Conservation (phyloP, 2,329 filamentous ascomycete species). For the Phaeosphaeria sp. region DNA sequence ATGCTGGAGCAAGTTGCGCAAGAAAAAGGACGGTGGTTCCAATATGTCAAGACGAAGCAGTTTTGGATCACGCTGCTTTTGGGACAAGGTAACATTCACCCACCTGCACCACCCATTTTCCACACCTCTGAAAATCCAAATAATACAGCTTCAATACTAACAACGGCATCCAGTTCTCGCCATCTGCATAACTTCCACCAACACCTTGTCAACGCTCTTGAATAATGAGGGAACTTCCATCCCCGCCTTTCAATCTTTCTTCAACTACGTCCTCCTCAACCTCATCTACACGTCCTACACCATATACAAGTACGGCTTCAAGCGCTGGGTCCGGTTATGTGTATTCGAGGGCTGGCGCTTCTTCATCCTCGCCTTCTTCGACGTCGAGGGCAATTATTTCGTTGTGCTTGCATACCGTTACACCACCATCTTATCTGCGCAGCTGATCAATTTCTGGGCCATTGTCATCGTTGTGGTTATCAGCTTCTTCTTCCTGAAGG, state of each 20-base stretch:
- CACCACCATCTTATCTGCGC: slow-evolving; percentile 88
- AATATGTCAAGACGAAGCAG: slow-evolving; percentile 81
- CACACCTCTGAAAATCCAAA: no score
- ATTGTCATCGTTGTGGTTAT: slow-evolving; percentile 90
- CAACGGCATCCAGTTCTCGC: slow-evolving; percentile 46
- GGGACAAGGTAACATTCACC: slow-evolving; percentile 59
- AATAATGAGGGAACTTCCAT: slow-evolving; percentile 73
- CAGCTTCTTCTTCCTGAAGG: slow-evolving; percentile 80
- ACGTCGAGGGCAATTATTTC: slow-evolving; percentile 98
- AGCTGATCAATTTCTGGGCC: slow-evolving; percentile 98
- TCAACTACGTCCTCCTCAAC: slow-evolving; percentile 89
- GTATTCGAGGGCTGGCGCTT: slow-evolving; percentile 84
- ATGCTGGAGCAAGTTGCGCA: slow-evolving; percentile 46
- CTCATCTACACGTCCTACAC: slow-evolving; percentile 82
- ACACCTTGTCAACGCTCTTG: slow-evolving; percentile 86
- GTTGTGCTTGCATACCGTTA: slow-evolving; percentile 89
- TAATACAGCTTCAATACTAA: background rate
- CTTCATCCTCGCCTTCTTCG: slow-evolving; percentile 87
- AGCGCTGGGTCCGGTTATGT: slow-evolving; percentile 70
- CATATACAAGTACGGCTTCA: slow-evolving; percentile 78
- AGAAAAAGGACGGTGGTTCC: slow-evolving; percentile 58
- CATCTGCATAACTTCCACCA: slow-evolving; percentile 89
- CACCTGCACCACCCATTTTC: no score
- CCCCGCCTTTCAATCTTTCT: slow-evolving; percentile 93
- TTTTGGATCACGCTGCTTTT: slow-evolving; percentile 85